Base-by-base conservation (phyloP, 2,329 filamentous ascomycete species). In the Furcasterigmium sp. region DNA sequence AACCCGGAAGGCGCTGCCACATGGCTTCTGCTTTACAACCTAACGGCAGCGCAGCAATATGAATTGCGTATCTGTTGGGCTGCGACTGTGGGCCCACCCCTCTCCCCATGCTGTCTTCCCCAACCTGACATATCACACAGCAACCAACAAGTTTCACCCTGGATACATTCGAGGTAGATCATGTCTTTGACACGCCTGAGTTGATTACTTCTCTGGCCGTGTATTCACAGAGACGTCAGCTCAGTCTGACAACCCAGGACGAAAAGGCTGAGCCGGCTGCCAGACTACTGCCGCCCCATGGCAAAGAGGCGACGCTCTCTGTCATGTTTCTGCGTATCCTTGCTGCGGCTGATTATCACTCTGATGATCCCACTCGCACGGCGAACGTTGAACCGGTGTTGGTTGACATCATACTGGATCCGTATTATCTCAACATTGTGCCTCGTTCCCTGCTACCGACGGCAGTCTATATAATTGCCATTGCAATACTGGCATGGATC, bases 31-130 rank as follows among this genome's bases (percentile, higher is more conserved):
- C 76, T 98, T 6, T 77, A 85, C 44, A 68, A 74, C 26, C 72
- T 98, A 43, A 72, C 66, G n/a, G 75, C 80, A 28, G 79, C 80
- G 10, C 84, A 85, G 56, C 78, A 90, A 51, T 96, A 97, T 72
- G 93, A 98, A 70, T 77, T 95, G 39, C 82, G 93, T 43, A 75
- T 96, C 46, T 97, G 91, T 68, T 98, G 91, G 91, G 76, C 89
- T 47, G 93, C 93, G 32, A 93, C 85, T 47, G 91, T 95, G 75
- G 65, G 86, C 34, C 37, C 9, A 9, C 18, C 21, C 34, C 30
- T 42, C 40, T 35, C 43, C 47, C 29, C 15, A 30, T 19, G 15
- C 11, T 96, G 46, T 97, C 91, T 68, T 98, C 91, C 91, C 75
- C 89, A n/a, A n/a, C n/a, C n/a, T n/a, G n/a, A n/a, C n/a, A n/a